phyloP scores from a whole-genome alignment of 495 filamentous ascomycete species.

The Aspergillus funiculosus region DNA sequence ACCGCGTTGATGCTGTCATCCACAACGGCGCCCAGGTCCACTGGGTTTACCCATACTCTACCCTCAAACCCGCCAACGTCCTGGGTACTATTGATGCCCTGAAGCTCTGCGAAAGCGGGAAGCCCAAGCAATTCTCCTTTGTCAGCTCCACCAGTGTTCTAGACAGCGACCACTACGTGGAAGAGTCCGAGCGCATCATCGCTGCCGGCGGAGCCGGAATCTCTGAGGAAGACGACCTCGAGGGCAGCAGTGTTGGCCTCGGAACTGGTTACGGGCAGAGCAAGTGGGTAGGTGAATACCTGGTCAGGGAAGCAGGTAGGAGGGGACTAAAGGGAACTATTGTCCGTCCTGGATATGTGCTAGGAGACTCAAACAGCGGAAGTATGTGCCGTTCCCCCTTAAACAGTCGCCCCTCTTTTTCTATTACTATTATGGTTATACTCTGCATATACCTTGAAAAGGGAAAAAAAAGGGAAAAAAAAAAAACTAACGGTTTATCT shows the following conservation, averaged over 20 bases:
- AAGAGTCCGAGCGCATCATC: conserved; percentile 57
- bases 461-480: background rate
- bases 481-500: background rate
- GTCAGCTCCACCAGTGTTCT: conserved; percentile 82
- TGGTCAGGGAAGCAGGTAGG: conserved; percentile 72
- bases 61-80: conserved; percentile 73
- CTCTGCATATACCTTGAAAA: no score
- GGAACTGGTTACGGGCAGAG: conserved; percentile 87
- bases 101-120: conserved; percentile 67
- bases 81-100: conserved; percentile 72
- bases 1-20: conserved; percentile 70
- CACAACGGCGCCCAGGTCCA: conserved; percentile 89
- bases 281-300: conserved; percentile 79
- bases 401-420: background rate
- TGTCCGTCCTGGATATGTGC: conserved; percentile 80
- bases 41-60: conserved; percentile 78
- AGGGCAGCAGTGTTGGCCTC: conserved; percentile 58
- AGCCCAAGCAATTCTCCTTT: conserved; percentile 75
- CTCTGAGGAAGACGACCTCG: conserved; percentile 59
- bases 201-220: conserved; percentile 49
- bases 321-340: conserved; percentile 71
- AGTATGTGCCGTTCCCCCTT: conserved; percentile 18
- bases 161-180: conserved; percentile 74
- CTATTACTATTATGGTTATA: conserved; percentile 1
- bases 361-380: conserved; percentile 68